Base-by-base conservation (phyloP, 176 grass and related monocot genomes). In the Tillandsia fasciculata region DNA sequence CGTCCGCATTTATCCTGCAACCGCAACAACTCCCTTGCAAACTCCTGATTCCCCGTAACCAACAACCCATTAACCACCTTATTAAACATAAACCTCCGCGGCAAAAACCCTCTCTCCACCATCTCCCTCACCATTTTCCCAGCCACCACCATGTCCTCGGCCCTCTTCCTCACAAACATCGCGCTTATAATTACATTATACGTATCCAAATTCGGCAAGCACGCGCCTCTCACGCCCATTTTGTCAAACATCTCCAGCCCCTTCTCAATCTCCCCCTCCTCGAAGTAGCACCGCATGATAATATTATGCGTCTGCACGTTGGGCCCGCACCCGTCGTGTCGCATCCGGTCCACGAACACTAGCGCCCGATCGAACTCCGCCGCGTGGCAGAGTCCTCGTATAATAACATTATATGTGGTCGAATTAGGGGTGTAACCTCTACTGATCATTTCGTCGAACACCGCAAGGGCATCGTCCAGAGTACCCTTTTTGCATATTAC, bases 61-160 rank as follows among this genome's bases (percentile, higher is more conserved):
- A 92, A 78, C 70, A 97, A 80, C 1, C 89, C 89, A 13, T 97
- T 97, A 14, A 97, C 68, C 8, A 97, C 75, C 12, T 86, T 86
- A 23, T 92, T 92, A 51, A 97, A 92, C 86, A 97, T 87, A 69
- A 97, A 97, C 59, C 66, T 88, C 78, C 89, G 87, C 20, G 93
- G 93, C 70, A 97, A 72, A 82, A 92, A 84, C 2, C 93, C 93
- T 76, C 93, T 83, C 68, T 83, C 81, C 9, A 92, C 83, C 89
- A 92, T 97, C 56, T 97, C 86, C 73, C 81, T 81, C 28, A 87
- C 87, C 93, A 97, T 92, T 78, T 75, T 90, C 2, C 83, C 86
- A 0, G 89, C 93, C 69, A 85, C 63, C 26, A 86, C 70, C 87
- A 85, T 86, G 80, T 97, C 89, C 63, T 92, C 79, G 0, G 76